These are phyloP conservation scores for Auriscalpium microsporum DNA, from an alignment of 768 basidiomycete species.

Conservation along the genomic window DNA sequence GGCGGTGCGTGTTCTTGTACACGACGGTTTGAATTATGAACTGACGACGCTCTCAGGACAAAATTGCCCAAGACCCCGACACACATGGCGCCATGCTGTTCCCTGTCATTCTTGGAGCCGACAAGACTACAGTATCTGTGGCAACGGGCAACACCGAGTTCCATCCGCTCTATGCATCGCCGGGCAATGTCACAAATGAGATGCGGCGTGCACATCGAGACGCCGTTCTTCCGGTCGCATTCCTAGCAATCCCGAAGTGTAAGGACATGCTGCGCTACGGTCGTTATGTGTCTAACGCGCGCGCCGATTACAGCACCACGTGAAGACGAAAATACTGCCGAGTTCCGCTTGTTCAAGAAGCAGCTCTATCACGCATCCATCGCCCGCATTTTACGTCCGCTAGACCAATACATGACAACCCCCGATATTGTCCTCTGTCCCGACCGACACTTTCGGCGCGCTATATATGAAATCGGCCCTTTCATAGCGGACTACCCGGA, in stretches of 20 bases:
- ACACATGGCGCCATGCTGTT: neutral
- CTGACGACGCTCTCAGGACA: too few relatives aligned
- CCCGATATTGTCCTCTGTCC: slow-evolving; percentile 17
- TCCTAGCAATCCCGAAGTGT: neutral
- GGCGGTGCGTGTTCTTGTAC: neutral
- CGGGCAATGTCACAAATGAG: neutral
- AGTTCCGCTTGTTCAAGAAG: neutral
- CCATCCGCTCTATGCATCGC: neutral
- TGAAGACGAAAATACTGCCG: neutral
- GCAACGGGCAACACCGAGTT: neutral
- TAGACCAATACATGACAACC: neutral
- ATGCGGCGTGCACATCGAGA: neutral
- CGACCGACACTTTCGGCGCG: slow-evolving; percentile 26
- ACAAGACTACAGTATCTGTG: slow-evolving; percentile 1
- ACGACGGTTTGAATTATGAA: too few relatives aligned
- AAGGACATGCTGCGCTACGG: too few relatives aligned
- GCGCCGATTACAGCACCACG: neutral
- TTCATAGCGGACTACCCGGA: slow-evolving; percentile 34
- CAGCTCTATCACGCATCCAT: neutral
- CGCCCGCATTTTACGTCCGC: neutral
- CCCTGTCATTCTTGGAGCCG: neutral
- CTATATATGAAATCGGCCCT: slow-evolving; percentile 25
- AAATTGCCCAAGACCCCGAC: neutral
- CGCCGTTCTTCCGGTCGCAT: neutral
- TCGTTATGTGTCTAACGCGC: too few relatives aligned